Evolutionary conservation across 345 rosid species (phyloP), one percentile per base, ranked within the genome.

Genomic region (Heritiera fomes): DNA sequence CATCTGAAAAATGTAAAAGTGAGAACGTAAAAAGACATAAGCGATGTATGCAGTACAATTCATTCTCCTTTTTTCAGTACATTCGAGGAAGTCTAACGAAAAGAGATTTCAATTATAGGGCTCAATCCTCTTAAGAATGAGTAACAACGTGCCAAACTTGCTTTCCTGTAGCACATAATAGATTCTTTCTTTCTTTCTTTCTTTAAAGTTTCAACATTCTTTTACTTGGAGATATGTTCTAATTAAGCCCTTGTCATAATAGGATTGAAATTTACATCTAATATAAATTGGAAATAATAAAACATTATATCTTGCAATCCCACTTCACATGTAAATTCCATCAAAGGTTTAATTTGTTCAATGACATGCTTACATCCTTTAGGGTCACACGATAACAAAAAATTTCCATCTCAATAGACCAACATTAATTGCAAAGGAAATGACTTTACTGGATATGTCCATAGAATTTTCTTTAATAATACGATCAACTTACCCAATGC

Each of bases 401-500:
- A 67, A 4, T 13, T 8, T 64, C 8, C 46, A 9, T 10, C 32
- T 14, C 34, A 8, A 1, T 13, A 20, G 8, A 28, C 17, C 17
- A 30, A 11, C 14, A 23, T 61, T 32, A 62, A 7, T 62, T 30
- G 67, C 8, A 62, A 13, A 32, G 67, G 18, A 62, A 62, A 62
- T 32, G 15, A 49, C 52, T 49, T 49, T 0, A 49, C 52, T 14
- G 11, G 52, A 49, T 49, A 49, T 49, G 14, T 49, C 15, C 3
- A 11, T 10, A 49, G 14, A 49, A 46, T 46, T 46, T 40, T 23
- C 14, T 23, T 60, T 20, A 1, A 8, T 9, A 13, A 62, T 30
- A 62, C 11, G 55, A 55, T 56, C 11, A 18, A 61, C 85, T 83
- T 87, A 95, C 98, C 99, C 99, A 49, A 95, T 88, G 62, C 98